phyloP scores from a whole-genome alignment of 768 basidiomycete genomes.

The Candolleomyces eurysporus region DNA sequence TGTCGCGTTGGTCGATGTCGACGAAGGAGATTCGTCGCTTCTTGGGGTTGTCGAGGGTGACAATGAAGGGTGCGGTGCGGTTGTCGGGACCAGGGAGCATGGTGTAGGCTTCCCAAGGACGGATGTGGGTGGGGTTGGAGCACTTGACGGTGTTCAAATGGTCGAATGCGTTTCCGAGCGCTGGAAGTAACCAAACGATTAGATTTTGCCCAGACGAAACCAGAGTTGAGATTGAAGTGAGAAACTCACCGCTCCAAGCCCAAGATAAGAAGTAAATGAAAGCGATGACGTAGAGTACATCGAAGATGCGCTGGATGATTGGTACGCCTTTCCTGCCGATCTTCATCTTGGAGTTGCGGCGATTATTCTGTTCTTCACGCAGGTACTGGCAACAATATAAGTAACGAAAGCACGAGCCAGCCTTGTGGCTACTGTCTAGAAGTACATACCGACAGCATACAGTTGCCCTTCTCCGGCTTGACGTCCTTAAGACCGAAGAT shows the following conservation, averaged over 20 bases:
- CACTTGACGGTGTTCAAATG: neutral
- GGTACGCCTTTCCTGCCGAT: neutral
- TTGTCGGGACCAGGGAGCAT: constrained; percentile 1
- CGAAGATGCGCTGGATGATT: neutral
- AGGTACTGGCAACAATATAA: no score
- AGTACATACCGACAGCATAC: neutral
- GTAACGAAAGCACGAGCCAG: no score
- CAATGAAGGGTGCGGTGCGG: neutral
- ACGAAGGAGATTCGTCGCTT: constrained; percentile 5
- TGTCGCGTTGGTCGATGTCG: constrained; percentile 13
- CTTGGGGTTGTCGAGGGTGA: neutral
- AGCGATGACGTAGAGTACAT: neutral
- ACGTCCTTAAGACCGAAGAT: neutral
- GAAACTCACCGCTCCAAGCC: neutral
- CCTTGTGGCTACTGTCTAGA: no score
- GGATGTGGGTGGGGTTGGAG: neutral
- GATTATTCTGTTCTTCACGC: neutral
- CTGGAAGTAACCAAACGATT: neutral
- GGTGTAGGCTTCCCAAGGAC: neutral
- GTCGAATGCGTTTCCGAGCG: neutral
- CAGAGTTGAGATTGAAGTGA: neutral
- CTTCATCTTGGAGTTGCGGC: neutral
- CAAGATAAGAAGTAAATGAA: neutral
- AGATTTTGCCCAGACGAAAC: neutral
- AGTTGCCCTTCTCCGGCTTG: neutral